Base-by-base conservation (phyloP, 768 basidiomycete genomes). In the Boletus pseudopeckii region DNA sequence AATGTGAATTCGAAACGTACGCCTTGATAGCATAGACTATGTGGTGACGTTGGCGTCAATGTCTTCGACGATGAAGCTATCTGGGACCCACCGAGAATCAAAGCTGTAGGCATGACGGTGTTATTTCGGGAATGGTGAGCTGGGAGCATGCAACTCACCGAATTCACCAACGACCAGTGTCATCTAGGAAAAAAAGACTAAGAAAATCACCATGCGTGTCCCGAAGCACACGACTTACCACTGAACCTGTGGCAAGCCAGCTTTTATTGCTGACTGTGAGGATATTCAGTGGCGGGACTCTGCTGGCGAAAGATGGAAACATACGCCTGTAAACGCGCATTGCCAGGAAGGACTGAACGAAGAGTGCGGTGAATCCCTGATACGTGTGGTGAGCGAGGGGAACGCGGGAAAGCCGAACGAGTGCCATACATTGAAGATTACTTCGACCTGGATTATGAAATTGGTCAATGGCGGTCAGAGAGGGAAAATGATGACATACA, bases 291-390 rank as follows among this genome's bases (percentile, higher is more conserved):
- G 15, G 20, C 18, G 30, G 17, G 11, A 13, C 10, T 20, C 24
- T 32, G 5, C 9, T 15, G 39, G 39, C 0, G 33, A 45, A 32
- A 5, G 10, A 4, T 13, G 11, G 14, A 20, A 33, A 69, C 78
- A 45, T 62, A 80, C 79, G 63, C 45, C 72, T 73, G 73, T 79
- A 83, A 1, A 84, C 75, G 0, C 82, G 78, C 60, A 77, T 71
- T 0, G 77, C 68, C 51, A 83, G 73, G 68, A 84, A 84, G 15
- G 79, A 75, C 69, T 84, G 83, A 1, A 84, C 83, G 33, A 82
- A 67, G n/a, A 75, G 70, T 3, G 76, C 81, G 4, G 81, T 83
- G 34, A 83, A 64, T 24, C 77, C 68, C 67, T 68, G n/a, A 9
- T 9, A 17, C 3, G 13, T 32, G 24, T 18, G 37, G 33, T 66